Conservation (phyloP, 1,139 yeast species). For the Candida buenavistaensis region DNA sequence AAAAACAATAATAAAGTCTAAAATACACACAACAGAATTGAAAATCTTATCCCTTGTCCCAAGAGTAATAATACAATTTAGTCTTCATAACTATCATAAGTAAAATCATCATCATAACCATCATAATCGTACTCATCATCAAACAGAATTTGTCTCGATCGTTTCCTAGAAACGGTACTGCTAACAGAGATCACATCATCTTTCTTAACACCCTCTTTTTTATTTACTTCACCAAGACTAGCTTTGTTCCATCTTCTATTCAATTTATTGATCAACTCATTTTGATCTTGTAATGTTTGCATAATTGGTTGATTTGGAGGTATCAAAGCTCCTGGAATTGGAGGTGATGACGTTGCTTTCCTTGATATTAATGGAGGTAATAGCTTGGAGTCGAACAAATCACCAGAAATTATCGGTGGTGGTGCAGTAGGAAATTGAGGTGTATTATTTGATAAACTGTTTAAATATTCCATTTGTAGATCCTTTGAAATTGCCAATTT, state of each 20-base stretch:
- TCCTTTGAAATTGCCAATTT: conserved; percentile 39
- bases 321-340: conserved; percentile 6
- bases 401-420: conserved; percentile 5
- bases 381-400: conserved; percentile 16
- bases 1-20: not conserved
- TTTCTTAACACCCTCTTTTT: conserved; percentile 3
- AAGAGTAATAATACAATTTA: conserved; percentile 4
- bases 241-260: conserved; percentile 41
- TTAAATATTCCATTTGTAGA: conserved; percentile 34
- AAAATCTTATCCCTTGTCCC: too few relatives aligned
- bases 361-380: conserved; percentile 8
- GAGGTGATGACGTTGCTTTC: conserved; percentile 5
- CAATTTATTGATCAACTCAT: conserved; percentile 34
- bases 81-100: conserved; percentile 14
- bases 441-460: conserved; percentile 5
- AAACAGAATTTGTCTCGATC: conserved; percentile 23
- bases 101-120: conserved; percentile 16
- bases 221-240: conserved; percentile 8
- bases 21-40: too few relatives aligned
- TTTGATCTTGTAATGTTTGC: conserved; percentile 27
- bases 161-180: conserved; percentile 18
- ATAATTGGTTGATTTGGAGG: conserved; percentile 9
- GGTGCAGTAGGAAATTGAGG: conserved; percentile 5
- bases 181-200: conserved; percentile 1
- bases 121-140: conserved; percentile 19